phyloP scores from a whole-genome alignment of 495 filamentous ascomycete genomes.

The Parathielavia hyrcaniae region DNA sequence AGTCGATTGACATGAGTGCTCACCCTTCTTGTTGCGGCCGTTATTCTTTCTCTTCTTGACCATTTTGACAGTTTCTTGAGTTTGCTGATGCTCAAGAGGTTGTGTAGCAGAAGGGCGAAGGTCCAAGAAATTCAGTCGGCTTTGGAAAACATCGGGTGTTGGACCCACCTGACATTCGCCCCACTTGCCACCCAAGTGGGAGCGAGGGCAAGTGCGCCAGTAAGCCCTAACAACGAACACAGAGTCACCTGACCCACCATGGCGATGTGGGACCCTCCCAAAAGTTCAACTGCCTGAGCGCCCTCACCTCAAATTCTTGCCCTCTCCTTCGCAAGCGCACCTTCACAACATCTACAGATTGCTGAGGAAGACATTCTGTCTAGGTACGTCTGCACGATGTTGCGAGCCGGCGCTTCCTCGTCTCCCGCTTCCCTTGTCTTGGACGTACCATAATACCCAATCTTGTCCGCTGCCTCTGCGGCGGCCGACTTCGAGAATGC shows the following conservation, averaged over 20 bases:
- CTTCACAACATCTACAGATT: conserved; percentile 44
- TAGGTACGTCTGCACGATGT: conserved; percentile 48
- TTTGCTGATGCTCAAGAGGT: conserved; percentile 33
- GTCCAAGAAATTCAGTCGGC: conserved; percentile 28
- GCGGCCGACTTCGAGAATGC: conserved; percentile 5
- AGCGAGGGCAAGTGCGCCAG: conserved; percentile 24
- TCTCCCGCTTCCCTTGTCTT: conserved; percentile 18
- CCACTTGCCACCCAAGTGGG: conserved; percentile 1
- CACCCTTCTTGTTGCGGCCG: conserved; percentile 98
- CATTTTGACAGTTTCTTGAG: conserved; percentile 72
- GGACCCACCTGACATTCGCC: conserved; percentile 22
- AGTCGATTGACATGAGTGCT: not conserved
- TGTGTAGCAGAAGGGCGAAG: conserved; percentile 26
- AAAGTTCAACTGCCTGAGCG: conserved; percentile 28
- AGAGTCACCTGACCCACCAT: conserved; percentile 31
- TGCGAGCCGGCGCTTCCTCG: conserved; percentile 24
- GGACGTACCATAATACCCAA: conserved; percentile 25
- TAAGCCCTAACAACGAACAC: conserved; percentile 26
- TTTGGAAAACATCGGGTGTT: conserved; percentile 20
- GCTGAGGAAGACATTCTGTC: conserved; percentile 53
- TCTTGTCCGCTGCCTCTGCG: conserved; percentile 20
- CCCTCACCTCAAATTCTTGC: conserved; percentile 24
- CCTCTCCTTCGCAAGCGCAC: conserved; percentile 28
- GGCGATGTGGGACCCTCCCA: conserved; percentile 23
- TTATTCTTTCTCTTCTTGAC: conserved; percentile 99